Evolutionary conservation across 2,329 filamentous ascomycete species (phyloP), one percentile per base, ranked within the genome.

Genomic region (Diaporthe citriasiana): DNA sequence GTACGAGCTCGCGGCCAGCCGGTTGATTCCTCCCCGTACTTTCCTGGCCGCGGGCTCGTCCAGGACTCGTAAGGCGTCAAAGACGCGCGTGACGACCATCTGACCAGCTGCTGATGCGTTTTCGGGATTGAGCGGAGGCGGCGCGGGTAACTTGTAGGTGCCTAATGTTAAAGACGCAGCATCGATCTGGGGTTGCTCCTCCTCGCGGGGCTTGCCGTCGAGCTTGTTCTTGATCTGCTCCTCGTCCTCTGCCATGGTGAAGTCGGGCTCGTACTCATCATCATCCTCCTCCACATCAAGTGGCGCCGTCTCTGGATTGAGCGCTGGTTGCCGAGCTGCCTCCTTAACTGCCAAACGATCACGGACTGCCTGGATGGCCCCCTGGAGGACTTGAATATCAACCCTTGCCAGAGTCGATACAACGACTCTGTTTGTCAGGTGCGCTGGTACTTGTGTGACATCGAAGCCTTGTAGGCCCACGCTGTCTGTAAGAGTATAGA

Each of bases 211-310:
- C 7, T 92, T 87, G 75, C 90, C 90, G 80, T 96, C 94, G 19
- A 95, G 87, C 80, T 94, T 94, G 82, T 96, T 94, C 65, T 93
- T 84, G 42, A 94, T 92, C 79, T 96, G 93, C 79, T 95, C 93
- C 0, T 90, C 90, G 77, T 94, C 92, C 81, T 97, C 94, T 47
- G 91, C 90, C 12, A 93, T 89, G 74, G 93, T 91, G 78, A 95
- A 95, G 79, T 97, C 94, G 0, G 96, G 95, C 79, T 98, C 96
- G 80, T 98, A 98, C 78, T 98, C 82, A 77, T 97, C 95, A 27
- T 98, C 95, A 55, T 97, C 95, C 12, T 93, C 92, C 9, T 93
- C 91, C 4, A 94, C 91, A 35, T 89, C 90, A 2, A 92, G 82
- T 1, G 89, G 89, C 19, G 89, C 86, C 2, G 90, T 92, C 71